Evolutionary conservation across 2,329 filamentous ascomycete genomes (phyloP), one percentile per base, ranked within the genome.

Genomic region (Colletotrichum acutatum): DNA sequence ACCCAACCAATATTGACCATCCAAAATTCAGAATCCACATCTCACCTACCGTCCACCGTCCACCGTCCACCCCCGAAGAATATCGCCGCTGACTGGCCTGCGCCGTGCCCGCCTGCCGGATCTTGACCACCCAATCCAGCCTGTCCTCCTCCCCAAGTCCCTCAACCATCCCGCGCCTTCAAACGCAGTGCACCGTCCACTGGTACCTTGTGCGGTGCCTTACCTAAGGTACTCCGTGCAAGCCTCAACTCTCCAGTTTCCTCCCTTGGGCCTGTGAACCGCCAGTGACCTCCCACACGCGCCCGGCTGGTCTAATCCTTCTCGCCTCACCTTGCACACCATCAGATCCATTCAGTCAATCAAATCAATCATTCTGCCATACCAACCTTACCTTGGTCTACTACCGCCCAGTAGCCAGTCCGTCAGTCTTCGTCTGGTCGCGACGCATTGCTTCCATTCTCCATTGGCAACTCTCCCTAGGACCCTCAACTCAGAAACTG

Each of bases 51-150:
- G 58, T 61, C 34, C 60, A 63, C 24, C 60, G 49, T 42, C 49
- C 58, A 7, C 46, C n/a, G n/a, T n/a, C n/a, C n/a, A n/a, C 42
- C 19, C 42, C 14, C 34, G 14, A 34, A 56, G 37, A 54, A 32
- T 28, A 14, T 34, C 42, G 52, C 64, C 68, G 54, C 46, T 66
- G 68, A 42, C 54, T 53, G 19, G 24, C 30, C 46, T 37, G 56
- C 57, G 52, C 68, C 64, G 57, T 58, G 64, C 65, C 68, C 49
- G 64, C 68, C 64, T 28, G 64, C 37, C 64, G 68, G 65, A 57
- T 71, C 64, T 68, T 58, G 9, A 62, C 54, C 46, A 68, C 68
- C 62, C 68, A 68, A 71, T 63, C 68, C 57, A 71, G 64, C 28
- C 30, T 52, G 26, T 68, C 34, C 57, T 71, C 58, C 62, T 71